A percentile compares a stretch with the other conserved stretches of the same genome.
Conservation (phyloP, 148 eudicot species). For the Tetragonia tetragonoides region DNA sequence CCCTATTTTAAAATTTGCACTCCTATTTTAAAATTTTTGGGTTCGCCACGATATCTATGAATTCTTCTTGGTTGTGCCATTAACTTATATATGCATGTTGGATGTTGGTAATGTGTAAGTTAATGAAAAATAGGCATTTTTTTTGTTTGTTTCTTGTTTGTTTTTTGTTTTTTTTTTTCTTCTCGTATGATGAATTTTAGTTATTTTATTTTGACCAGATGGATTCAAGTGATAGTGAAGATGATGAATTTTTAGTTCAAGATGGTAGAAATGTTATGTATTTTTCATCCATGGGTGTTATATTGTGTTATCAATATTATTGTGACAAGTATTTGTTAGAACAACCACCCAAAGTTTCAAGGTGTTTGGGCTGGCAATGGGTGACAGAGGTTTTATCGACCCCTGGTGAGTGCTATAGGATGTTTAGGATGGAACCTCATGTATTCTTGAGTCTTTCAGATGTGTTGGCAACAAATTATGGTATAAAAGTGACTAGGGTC, state of each 20-base stretch:
- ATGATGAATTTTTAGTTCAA: background rate
- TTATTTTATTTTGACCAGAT: background rate
- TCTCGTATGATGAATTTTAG: too few relatives aligned
- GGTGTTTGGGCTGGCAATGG: slow-evolving; percentile 12
- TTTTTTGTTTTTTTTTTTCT: too few relatives aligned
- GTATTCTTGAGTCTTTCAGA: slow-evolving; percentile 3
- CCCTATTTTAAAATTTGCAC: too few relatives aligned
- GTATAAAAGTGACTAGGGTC: background rate
- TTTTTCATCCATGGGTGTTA: background rate
- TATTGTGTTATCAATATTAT: background rate
- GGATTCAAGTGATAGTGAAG: background rate
- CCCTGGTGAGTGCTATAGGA: slow-evolving; percentile 5
- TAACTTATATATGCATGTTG: too few relatives aligned
- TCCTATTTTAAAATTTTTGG: too few relatives aligned
- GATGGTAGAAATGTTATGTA: background rate
- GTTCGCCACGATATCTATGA: too few relatives aligned
- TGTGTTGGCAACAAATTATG: background rate
- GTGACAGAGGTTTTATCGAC: background rate
- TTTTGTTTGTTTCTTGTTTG: too few relatives aligned
- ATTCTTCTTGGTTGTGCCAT: too few relatives aligned
- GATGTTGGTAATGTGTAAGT: too few relatives aligned
- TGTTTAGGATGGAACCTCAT: slow-evolving; percentile 14
- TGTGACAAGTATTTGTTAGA: background rate
- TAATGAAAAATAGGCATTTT: too few relatives aligned
- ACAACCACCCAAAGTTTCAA: background rate